These are phyloP conservation scores for Colletotrichum sp. DNA, from an alignment of 2,329 filamentous ascomycete species.

Conservation along the genomic window DNA sequence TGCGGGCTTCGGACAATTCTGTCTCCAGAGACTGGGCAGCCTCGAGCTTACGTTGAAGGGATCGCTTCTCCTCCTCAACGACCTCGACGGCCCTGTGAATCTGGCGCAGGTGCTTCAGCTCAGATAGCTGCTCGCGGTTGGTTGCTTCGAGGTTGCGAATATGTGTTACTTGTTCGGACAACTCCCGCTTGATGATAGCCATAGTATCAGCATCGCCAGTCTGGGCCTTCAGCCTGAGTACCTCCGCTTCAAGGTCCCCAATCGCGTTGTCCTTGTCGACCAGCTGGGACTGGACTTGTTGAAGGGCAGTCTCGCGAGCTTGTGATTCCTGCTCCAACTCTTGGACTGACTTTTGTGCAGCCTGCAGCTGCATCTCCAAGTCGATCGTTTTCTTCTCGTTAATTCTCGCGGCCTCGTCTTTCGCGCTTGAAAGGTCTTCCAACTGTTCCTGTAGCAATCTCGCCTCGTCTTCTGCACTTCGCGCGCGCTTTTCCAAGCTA, in stretches of 20 bases:
- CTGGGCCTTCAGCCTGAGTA: conserved; percentile 83
- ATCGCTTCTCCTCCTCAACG: conserved; percentile 92
- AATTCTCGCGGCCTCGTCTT: conserved; percentile 73
- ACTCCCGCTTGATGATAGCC: conserved; percentile 82
- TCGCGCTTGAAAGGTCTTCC: conserved; percentile 69
- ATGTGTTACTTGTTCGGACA: conserved; percentile 91
- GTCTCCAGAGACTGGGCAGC: conserved; percentile 75
- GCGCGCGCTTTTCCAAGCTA: conserved; percentile 70
- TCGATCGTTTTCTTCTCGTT: conserved; percentile 60
- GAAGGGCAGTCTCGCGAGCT: conserved; percentile 60
- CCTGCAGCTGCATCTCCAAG: conserved; percentile 56
- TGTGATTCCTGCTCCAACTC: conserved; percentile 66
- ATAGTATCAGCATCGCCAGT: conserved; percentile 87
- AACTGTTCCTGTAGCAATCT: conserved; percentile 79
- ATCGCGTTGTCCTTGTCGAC: conserved; percentile 73
- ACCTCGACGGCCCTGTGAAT: conserved; percentile 88
- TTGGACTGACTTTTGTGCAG: conserved; percentile 52
- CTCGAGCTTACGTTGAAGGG: conserved; percentile 78
- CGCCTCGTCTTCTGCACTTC: conserved; percentile 77
- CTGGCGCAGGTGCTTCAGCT: conserved; percentile 83
- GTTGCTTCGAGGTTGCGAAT: conserved; percentile 83
- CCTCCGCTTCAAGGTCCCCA: conserved; percentile 80
- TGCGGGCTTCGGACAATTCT: conserved; percentile 78
- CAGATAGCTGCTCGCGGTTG: conserved; percentile 79
- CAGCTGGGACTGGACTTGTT: conserved; percentile 69